Percentiles rank a stretch among this genome's conserved stretches.
These are phyloP conservation scores for Terfezia claveryi DNA, from an alignment of 495 filamentous ascomycete genomes.

Conservation along the genomic window DNA sequence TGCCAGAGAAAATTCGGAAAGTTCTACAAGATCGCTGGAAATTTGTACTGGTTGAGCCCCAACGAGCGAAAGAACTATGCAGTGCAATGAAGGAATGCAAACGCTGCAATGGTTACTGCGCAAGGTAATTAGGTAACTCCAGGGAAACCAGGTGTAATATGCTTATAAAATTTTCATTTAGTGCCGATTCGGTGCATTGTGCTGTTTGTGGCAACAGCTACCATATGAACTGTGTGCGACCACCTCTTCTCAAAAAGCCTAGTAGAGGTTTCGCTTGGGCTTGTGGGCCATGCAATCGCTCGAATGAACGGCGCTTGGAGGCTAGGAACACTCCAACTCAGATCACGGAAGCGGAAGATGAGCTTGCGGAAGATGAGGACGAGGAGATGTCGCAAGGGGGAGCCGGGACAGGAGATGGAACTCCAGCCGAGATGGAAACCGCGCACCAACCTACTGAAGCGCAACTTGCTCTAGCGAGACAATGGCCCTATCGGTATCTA, in stretches of 20 bases:
- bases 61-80: slow-evolving; percentile 80
- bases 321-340: slow-evolving; percentile 62
- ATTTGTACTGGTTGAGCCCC: slow-evolving; percentile 78
- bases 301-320: slow-evolving; percentile 79
- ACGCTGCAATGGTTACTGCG: slow-evolving; percentile 69
- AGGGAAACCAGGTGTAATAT: slow-evolving; percentile 44
- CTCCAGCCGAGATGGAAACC: slow-evolving; percentile 24
- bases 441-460: slow-evolving; percentile 42
- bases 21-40: slow-evolving; percentile 90
- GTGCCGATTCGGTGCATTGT: slow-evolving; percentile 88
- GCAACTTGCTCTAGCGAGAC: slow-evolving; percentile 70
- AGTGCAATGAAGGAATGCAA: slow-evolving; percentile 94
- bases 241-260: slow-evolving; percentile 83
- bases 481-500: slow-evolving; percentile 93
- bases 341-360: slow-evolving; percentile 52
- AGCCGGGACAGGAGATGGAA: slow-evolving; percentile 29
- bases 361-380: slow-evolving; percentile 51
- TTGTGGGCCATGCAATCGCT: slow-evolving; percentile 83
- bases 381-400: slow-evolving; percentile 37
- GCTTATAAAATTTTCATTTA: slow-evolving; percentile 60
- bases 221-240: slow-evolving; percentile 95
- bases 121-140: slow-evolving; percentile 36
- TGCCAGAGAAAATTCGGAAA: slow-evolving; percentile 78
- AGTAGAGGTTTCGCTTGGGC: slow-evolving; percentile 97
- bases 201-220: slow-evolving; percentile 87